These are phyloP conservation scores for Zymoseptoria brevis DNA, from an alignment of 2,329 filamentous ascomycete genomes.

Conservation along the genomic window DNA sequence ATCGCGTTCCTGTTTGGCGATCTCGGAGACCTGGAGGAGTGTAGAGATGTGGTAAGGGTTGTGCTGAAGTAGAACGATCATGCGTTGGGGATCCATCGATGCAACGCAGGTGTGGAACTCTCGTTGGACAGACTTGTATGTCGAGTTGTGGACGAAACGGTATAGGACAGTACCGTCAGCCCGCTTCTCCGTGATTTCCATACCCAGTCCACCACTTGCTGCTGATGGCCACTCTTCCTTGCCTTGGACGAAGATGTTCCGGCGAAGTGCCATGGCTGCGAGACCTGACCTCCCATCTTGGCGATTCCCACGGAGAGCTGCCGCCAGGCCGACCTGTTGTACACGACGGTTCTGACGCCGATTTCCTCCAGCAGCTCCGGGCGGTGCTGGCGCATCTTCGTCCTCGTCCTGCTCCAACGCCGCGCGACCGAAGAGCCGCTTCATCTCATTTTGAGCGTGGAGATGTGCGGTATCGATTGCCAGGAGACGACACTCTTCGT, in stretches of 20 bases:
- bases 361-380: constrained; percentile 22
- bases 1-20: constrained; percentile 86
- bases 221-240: constrained; percentile 80
- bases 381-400: constrained; percentile 38
- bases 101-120: constrained; percentile 75
- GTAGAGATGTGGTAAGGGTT: constrained; percentile 89
- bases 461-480: constrained; percentile 63
- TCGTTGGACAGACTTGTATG: constrained; percentile 66
- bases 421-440: constrained; percentile 59
- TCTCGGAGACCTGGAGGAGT: constrained; percentile 85
- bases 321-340: constrained; percentile 51
- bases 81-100: constrained; percentile 71
- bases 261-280: constrained; percentile 61
- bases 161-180: constrained; percentile 61
- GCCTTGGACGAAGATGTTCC: constrained; percentile 78
- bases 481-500: constrained; percentile 48
- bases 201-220: constrained; percentile 71
- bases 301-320: constrained; percentile 45
- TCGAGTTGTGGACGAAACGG: constrained; percentile 63
- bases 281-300: constrained; percentile 55
- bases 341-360: constrained; percentile 28
- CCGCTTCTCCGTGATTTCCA: constrained; percentile 58
- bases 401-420: constrained; percentile 52
- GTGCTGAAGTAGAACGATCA: constrained; percentile 65
- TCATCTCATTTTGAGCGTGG: constrained; percentile 88